A percentile compares a stretch with the other conserved stretches of the same genome.
These are phyloP conservation scores for Lepidium aucheri DNA, from an alignment of 345 rosid genomes.

Conservation along the genomic window DNA sequence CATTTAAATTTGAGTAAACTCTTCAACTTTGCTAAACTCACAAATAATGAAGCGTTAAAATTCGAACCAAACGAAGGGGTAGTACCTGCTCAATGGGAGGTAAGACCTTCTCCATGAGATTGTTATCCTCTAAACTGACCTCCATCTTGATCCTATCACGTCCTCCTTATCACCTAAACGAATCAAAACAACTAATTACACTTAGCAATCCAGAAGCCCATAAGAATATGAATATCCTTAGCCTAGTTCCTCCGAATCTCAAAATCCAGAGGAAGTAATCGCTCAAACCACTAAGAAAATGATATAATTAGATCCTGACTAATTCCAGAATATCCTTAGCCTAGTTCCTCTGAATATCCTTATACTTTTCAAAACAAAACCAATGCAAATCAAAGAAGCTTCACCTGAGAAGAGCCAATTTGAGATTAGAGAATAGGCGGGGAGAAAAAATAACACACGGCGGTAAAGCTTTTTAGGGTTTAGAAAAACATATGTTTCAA, in stretches of 20 bases:
- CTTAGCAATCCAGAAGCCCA: background rate
- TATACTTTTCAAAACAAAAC: background rate
- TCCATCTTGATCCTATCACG: constrained; percentile 29
- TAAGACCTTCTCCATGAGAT: constrained; percentile 16
- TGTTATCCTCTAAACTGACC: constrained; percentile 25
- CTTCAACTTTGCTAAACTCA: constrained; percentile 4
- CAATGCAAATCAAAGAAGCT: background rate
- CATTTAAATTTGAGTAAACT: constrained; percentile 9
- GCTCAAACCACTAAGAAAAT: background rate
- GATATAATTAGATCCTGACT: background rate
- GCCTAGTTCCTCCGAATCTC: background rate
- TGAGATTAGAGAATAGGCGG: background rate
- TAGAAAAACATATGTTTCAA: background rate
- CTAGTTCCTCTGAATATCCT: too few relatives aligned
- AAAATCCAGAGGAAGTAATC: background rate
- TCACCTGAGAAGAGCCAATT: constrained; percentile 5
- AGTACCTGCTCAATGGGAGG: constrained; percentile 42
- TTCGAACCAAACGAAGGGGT: background rate
- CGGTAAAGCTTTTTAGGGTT: background rate
- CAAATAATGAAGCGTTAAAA: background rate
- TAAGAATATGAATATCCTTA: background rate
- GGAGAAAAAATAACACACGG: background rate
- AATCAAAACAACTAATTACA: background rate
- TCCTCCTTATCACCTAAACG: background rate
- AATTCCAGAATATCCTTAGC: background rate